Evolutionary conservation across 805 yeast genomes (phyloP), one percentile per base, ranked within the genome.

Genomic region (Dipodascopsis uninucleata): DNA sequence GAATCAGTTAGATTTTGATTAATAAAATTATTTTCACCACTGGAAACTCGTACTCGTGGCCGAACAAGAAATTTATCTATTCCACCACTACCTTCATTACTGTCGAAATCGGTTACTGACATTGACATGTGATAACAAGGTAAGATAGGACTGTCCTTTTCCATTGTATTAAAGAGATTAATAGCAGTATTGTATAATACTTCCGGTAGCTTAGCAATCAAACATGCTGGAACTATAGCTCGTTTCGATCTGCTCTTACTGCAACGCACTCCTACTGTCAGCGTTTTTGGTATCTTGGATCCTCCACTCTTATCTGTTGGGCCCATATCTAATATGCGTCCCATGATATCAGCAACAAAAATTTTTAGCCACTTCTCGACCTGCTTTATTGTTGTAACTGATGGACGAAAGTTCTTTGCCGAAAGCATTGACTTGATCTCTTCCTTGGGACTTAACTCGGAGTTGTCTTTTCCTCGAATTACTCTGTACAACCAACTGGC

Each of bases 371-470:
- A 90, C 17, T 78, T 79, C 3, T 69, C 53, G 18, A 85, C 76
- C 55, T 85, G 95, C 1, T 67, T 68, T 5, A 72, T 50, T 2
- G 71, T 70, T 2, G 63, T 64, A 2, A 89, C 78, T 0, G 78
- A 68, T 8, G 70, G 69, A 0, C 77, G 65, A 62, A 90, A 81
- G 59, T 88, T 86, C 61, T 93, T 93, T 38, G 81, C 80, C 0
- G 96, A 82, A 65, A 81, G 80, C 97, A 93, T 90, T 0, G 95
- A 81, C 60, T 88, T 86, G 6, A 85, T 71, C 21, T 79, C 78
- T 0, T 79, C 75, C 36, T 83, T 70, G 9, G 76, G 69, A 6
- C 71, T 70, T 4, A 93, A 66, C 18, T 79, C 81, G n/a, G 69
- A 69, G 29, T 66, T 55, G 46, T 71, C 71, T 7, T 70, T 64